Evolutionary conservation across 768 basidiomycete genomes (phyloP), one percentile per base, ranked within the genome.

Genomic region (Albatrellus ellisii): DNA sequence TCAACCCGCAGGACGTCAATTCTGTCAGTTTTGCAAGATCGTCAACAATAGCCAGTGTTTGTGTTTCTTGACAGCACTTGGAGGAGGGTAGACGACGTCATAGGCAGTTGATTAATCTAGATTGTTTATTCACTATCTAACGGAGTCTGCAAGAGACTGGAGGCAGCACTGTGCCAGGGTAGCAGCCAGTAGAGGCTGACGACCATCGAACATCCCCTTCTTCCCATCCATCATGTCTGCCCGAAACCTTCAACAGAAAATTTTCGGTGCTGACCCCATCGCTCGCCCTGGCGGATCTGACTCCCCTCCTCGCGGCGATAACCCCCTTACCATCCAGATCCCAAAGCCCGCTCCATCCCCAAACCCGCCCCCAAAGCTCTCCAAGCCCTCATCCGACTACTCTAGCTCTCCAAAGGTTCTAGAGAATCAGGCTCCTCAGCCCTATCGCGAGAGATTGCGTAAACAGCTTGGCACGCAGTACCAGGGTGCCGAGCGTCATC

Each of bases 401-500:
- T 20, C 43, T 9, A 41, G 37, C 15, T 10, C 20, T 12, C n/a
- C n/a, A n/a, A n/a, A n/a, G n/a, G n/a, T n/a, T n/a, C n/a, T n/a
- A n/a, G n/a, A n/a, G n/a, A n/a, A n/a, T n/a, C n/a, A n/a, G n/a
- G 37, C 50, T 1, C 46, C 55, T 8, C 37, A 47, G 21, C 54
- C 67, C 34, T 80, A 80, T 59, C 72, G 85, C 39, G 74, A 83
- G 53, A 68, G 77, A 24, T 64, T 95, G 22, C 65, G 68, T 22
- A 67, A 76, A 46, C 61, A 62, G 43, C 66, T 92, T 25, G 86
- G 86, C 1, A 52, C 63, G 3, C 66, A 78, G 26, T 98, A 92
- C 58, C 72, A 77, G 39, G 84, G 86, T 10, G 75, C 74, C 18
- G 94, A 99, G 64, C 76, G 76, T 50, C 68, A 83, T 59, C 75